Evolutionary conservation across 257 asterid species (phyloP).

Genomic region (Solanum sejunctum): DNA sequence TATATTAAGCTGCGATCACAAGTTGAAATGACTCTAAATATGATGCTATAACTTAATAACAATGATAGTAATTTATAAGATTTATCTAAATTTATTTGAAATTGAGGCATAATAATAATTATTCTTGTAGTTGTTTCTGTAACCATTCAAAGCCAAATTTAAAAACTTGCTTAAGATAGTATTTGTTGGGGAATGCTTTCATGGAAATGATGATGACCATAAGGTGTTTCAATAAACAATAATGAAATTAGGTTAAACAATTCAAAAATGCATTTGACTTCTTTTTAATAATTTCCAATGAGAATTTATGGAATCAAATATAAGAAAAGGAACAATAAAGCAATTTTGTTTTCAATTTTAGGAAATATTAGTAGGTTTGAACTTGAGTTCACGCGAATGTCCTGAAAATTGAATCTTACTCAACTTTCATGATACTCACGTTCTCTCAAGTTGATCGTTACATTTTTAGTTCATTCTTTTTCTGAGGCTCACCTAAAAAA

Average conservation of each 20-base stretch:
- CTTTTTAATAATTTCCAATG: too few relatives aligned
- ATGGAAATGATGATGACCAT: neutral
- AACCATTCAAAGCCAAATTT: neutral
- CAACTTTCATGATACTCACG: too few relatives aligned
- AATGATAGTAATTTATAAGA: neutral
- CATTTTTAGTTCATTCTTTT: too few relatives aligned
- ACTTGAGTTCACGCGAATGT: too few relatives aligned
- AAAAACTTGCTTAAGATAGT: neutral
- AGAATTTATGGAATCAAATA: too few relatives aligned
- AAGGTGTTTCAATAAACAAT: neutral
- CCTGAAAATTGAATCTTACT: too few relatives aligned
- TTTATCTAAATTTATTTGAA: neutral
- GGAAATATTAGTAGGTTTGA: neutral
- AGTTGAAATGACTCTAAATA: neutral
- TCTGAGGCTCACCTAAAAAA: neutral
- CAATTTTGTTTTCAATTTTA: neutral
- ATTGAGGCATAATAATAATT: neutral
- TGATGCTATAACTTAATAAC: neutral
- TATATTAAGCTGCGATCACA: neutral
- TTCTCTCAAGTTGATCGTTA: neutral
- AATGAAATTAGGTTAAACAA: too few relatives aligned
- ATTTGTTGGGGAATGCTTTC: neutral
- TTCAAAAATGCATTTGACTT: too few relatives aligned
- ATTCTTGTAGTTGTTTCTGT: neutral
- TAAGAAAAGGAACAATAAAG: neutral